Evolutionary conservation across 495 filamentous ascomycete genomes (phyloP).

Genomic region (Penicillium canescens): DNA sequence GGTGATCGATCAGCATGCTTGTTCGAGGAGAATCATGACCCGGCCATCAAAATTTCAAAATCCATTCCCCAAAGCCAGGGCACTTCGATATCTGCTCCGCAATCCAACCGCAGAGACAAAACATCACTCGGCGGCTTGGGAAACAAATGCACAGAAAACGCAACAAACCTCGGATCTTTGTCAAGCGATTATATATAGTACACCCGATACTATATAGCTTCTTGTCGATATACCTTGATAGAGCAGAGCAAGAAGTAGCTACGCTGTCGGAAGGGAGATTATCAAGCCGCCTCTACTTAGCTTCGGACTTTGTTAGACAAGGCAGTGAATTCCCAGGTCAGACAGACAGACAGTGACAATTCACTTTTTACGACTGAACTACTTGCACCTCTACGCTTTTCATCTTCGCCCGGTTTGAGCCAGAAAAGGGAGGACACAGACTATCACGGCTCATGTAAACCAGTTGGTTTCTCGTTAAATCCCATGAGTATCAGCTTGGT

Average conservation of each 20-base stretch:
- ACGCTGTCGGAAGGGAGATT: slow-evolving; percentile 36
- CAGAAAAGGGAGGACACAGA: slow-evolving; percentile 3
- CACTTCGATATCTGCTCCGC: neutral
- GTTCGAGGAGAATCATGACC: neutral
- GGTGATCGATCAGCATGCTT: neutral
- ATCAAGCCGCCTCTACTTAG: slow-evolving; percentile 46
- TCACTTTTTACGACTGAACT: slow-evolving; percentile 45
- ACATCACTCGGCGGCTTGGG: neutral
- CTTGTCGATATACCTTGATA: slow-evolving; percentile 68
- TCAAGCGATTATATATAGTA: slow-evolving; percentile 49
- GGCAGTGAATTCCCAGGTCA: slow-evolving; percentile 32
- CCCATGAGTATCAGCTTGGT: slow-evolving; percentile 5
- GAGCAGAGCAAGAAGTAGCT: slow-evolving; percentile 57
- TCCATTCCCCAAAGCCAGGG: neutral
- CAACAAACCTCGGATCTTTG: slow-evolving; percentile 27
- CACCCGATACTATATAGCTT: slow-evolving; percentile 65
- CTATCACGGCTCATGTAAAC: slow-evolving; percentile 39
- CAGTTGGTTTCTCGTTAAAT: slow-evolving; percentile 24
- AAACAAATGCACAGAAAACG: neutral
- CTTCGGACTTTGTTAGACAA: slow-evolving; percentile 48
- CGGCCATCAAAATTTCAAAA: neutral
- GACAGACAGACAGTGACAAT: slow-evolving; percentile 42
- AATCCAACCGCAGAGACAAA: neutral
- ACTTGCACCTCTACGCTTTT: slow-evolving; percentile 27
- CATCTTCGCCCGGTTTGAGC: slow-evolving; percentile 13